A percentile compares a stretch with the other conserved stretches of the same genome.
phyloP scores from a whole-genome alignment of 2,329 filamentous ascomycete species.

The Hymenoscyphus infarciens region DNA sequence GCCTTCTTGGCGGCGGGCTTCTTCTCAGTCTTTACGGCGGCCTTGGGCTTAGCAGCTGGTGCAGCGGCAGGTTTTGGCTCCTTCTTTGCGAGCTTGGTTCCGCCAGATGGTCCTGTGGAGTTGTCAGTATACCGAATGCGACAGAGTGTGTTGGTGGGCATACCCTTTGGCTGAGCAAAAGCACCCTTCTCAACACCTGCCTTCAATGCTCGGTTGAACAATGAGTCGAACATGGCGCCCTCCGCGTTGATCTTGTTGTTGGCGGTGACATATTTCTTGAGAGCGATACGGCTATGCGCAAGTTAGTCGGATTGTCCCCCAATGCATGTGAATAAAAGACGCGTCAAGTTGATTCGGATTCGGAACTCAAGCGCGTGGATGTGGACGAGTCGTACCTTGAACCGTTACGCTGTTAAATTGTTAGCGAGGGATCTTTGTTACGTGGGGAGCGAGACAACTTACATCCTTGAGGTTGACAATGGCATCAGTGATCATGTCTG shows the following conservation, averaged over 20 bases:
- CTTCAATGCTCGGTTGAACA: slow-evolving; percentile 68
- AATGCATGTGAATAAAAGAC: slow-evolving; percentile 24
- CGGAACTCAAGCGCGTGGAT: slow-evolving; percentile 10
- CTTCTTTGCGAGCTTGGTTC: slow-evolving; percentile 70
- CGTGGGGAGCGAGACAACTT: slow-evolving; percentile 18
- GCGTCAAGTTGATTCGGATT: slow-evolving; percentile 21
- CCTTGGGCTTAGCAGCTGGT: slow-evolving; percentile 26
- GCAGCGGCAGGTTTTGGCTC: slow-evolving; percentile 43
- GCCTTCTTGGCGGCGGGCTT: slow-evolving; percentile 38
- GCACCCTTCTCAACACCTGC: slow-evolving; percentile 64
- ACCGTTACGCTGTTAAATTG: slow-evolving; percentile 30
- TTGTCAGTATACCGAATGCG: slow-evolving; percentile 33
- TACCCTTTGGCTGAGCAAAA: slow-evolving; percentile 71
- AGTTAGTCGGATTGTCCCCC: slow-evolving; percentile 20
- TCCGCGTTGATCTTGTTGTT: slow-evolving; percentile 63
- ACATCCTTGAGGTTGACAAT: slow-evolving; percentile 36
- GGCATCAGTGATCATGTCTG: slow-evolving; percentile 36
- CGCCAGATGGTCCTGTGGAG: slow-evolving; percentile 59
- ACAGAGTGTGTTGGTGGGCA: slow-evolving; percentile 33
- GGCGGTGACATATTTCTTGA: slow-evolving; percentile 71
- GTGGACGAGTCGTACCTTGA: slow-evolving; percentile 32
- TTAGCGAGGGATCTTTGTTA: slow-evolving; percentile 17
- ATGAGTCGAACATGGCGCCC: slow-evolving; percentile 58
- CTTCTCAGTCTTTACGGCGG: slow-evolving; percentile 35
- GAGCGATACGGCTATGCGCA: slow-evolving; percentile 53